Evolutionary conservation across 2,329 filamentous ascomycete species (phyloP).

Genomic region (Pseudogymnoascus sp.): DNA sequence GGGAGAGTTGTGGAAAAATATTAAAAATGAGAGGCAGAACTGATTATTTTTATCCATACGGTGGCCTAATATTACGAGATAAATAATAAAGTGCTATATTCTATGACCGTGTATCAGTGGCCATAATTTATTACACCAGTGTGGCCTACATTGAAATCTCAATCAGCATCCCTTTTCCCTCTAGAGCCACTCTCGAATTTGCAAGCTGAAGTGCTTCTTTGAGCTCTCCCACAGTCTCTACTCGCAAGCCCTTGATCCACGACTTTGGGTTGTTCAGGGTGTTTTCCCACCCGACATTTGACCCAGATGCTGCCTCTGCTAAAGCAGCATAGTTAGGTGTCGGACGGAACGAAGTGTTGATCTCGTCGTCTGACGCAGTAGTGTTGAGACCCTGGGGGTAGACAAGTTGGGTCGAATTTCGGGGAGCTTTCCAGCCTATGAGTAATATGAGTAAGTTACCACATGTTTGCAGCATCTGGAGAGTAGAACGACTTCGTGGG

Average conservation of each 20-base stretch:
- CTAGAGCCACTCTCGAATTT: background rate
- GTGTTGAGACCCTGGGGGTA: constrained; percentile 51
- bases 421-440: constrained; percentile 52
- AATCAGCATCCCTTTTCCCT: background rate
- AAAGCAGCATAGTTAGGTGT: constrained; percentile 53
- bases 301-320: constrained; percentile 51
- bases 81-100: no score
- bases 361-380: constrained; percentile 50
- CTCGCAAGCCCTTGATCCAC: constrained; percentile 12
- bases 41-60: no score
- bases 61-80: no score
- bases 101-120: no score
- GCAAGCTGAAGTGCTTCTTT: constrained; percentile 2
- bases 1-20: no score
- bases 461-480: background rate
- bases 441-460: constrained; percentile 14
- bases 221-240: constrained; percentile 9
- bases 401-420: constrained; percentile 48
- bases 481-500: background rate
- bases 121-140: no score
- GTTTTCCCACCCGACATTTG: constrained; percentile 23
- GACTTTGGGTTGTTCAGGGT: background rate
- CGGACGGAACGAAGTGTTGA: constrained; percentile 54
- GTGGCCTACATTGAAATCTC: background rate
- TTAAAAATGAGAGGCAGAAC: no score